Percentiles rank a stretch among this genome's conserved stretches.
phyloP scores from a whole-genome alignment of 352 stramenopile species.

The Phytophthora meadii region DNA sequence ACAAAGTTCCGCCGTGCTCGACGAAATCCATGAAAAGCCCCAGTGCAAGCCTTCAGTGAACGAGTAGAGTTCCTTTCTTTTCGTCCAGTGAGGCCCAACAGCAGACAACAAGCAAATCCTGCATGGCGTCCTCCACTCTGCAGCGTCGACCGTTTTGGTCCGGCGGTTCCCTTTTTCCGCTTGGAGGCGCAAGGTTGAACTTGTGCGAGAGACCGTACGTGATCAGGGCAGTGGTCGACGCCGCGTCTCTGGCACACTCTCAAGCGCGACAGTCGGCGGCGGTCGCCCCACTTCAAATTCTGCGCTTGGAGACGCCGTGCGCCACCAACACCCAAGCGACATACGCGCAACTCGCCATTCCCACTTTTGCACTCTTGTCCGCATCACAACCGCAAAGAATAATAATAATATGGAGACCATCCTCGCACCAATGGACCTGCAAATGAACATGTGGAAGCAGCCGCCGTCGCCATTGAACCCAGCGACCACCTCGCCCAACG shows the following conservation, averaged over 20 bases:
- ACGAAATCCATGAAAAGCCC: neutral
- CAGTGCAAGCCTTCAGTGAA: too few relatives aligned
- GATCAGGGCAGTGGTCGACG: constrained; percentile 9
- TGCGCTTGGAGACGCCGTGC: constrained; percentile 28
- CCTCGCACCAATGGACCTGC: constrained; percentile 65
- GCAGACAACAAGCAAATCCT: too few relatives aligned
- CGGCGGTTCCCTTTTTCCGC: constrained; percentile 28
- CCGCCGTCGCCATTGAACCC: constrained; percentile 21
- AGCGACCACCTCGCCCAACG: constrained; percentile 11
- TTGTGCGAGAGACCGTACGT: constrained; percentile 17
- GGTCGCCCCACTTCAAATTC: constrained; percentile 41
- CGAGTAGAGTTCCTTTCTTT: too few relatives aligned
- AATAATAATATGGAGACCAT: constrained; percentile 60
- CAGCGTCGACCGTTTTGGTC: constrained; percentile 5
- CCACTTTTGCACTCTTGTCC: constrained; percentile 7
- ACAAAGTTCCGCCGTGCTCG: constrained; percentile 19
- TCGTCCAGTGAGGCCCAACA: too few relatives aligned
- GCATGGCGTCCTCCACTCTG: too few relatives aligned
- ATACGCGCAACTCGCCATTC: constrained; percentile 3
- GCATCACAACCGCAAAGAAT: neutral
- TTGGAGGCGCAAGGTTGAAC: constrained; percentile 31
- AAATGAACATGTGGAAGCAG: constrained; percentile 46
- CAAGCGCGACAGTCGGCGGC: constrained; percentile 15
- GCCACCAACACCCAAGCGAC: constrained; percentile 8
- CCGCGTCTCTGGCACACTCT: constrained; percentile 20